These are phyloP conservation scores for Panicum virgatum DNA, from an alignment of 202 grass and related monocot species.

Conservation along the genomic window DNA sequence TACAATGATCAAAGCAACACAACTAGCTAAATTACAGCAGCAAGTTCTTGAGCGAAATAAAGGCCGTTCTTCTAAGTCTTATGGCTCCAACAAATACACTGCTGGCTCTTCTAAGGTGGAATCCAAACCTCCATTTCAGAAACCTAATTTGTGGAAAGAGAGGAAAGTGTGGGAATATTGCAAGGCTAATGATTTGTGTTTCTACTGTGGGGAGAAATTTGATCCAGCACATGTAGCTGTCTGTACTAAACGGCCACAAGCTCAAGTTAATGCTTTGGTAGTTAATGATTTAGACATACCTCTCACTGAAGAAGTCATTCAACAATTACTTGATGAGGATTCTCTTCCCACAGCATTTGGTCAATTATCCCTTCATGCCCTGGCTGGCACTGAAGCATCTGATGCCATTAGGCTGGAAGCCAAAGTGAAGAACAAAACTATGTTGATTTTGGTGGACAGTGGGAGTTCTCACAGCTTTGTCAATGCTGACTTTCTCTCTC, in stretches of 20 bases:
- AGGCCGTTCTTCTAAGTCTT: no score
- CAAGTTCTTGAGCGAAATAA: no score
- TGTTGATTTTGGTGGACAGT: neutral
- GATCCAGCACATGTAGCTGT: neutral
- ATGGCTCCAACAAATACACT: no score
- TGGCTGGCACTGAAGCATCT: neutral
- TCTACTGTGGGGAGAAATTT: neutral
- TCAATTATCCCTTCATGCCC: neutral
- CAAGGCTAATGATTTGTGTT: neutral
- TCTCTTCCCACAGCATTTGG: fast-evolving
- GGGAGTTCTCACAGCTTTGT: neutral
- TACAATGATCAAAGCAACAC: no score
- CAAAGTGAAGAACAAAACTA: fast-evolving
- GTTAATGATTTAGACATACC: fast-evolving
- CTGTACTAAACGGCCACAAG: neutral
- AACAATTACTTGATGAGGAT: neutral
- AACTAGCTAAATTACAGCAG: no score
- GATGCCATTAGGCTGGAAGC: neutral
- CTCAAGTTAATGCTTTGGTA: fast-evolving
- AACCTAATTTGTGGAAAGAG: no score
- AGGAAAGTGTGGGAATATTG: neutral
- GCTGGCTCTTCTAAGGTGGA: no score
- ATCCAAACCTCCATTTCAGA: no score
- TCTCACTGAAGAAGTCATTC: fast-evolving
- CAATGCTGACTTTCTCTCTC: fast-evolving